Conservation (phyloP, 2,329 filamentous ascomycete species). For the Phaeoacremonium minimum region DNA sequence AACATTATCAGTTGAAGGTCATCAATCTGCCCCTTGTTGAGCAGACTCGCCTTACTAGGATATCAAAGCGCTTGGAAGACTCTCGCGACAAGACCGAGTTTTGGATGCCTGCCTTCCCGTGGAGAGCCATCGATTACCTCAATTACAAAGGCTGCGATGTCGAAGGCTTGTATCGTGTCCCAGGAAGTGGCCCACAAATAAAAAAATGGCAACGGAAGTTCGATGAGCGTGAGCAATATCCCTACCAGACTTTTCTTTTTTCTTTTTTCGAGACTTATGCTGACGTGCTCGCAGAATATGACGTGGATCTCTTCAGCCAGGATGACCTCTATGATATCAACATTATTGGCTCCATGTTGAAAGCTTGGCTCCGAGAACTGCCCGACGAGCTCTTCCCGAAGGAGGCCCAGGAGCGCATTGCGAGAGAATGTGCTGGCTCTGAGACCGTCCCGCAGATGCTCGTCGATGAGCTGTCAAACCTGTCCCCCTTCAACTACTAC, state of each 20-base stretch:
- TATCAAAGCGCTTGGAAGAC: constrained; percentile 82
- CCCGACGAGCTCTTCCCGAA: constrained; percentile 93
- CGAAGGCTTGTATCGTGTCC: constrained; percentile 88
- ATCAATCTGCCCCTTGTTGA: constrained; percentile 84
- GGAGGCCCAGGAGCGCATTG: constrained; percentile 72
- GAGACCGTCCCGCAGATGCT: constrained; percentile 80
- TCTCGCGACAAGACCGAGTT: constrained; percentile 96
- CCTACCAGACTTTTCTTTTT: no score
- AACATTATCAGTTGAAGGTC: constrained; percentile 78
- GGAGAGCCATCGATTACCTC: constrained; percentile 92
- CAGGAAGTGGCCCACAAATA: constrained; percentile 84
- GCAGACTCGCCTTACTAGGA: constrained; percentile 85
- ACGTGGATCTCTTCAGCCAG: constrained; percentile 87
- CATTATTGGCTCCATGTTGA: constrained; percentile 92
- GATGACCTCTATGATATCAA: constrained; percentile 92
- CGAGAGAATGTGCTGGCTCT: constrained; percentile 73
- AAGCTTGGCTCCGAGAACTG: constrained; percentile 92
- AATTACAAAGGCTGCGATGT: constrained; percentile 94
- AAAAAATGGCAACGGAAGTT: constrained; percentile 92
- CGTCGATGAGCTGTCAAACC: constrained; percentile 84
- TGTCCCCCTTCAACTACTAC: constrained; percentile 98
- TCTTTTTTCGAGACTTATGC: neutral
- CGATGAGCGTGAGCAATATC: constrained; percentile 63
- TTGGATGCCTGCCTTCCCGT: constrained; percentile 96
- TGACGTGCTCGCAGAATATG: constrained; percentile 55